Evolutionary conservation across 2,329 filamentous ascomycete genomes (phyloP), one percentile per base, ranked within the genome.

Genomic region (Capronia epimyces): DNA sequence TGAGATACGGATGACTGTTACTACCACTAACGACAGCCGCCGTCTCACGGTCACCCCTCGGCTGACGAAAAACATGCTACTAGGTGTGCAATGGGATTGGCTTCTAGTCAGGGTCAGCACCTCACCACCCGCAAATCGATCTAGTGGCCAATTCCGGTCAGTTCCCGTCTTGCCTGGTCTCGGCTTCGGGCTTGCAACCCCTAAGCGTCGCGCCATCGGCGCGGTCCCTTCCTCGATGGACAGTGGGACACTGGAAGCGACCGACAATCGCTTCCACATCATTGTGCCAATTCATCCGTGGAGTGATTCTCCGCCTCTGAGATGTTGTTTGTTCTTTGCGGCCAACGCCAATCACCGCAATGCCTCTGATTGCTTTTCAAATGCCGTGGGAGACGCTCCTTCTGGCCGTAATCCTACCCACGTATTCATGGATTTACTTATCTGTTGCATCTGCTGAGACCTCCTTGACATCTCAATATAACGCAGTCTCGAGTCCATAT

Each of bases 301-400:
- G 54, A 53, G 54, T 56, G 54, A 56, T 48, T 39, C 49, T 46
- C 32, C 43, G 44, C 29, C 20, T 40, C 25, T 25, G 41, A 29
- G 46, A 34, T 41, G 48, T 46, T 44, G 40, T 42, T 42, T 42
- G 34, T 37, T 37, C 37, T 34, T 32, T 42, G 49, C 16, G 34
- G 27, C 32, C 25, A 16, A 21, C 47, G 53, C 53, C 53, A 53
- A 50, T 53, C 27, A 48, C 13, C 32, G 32, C 15, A 39, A 53
- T 32, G 43, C n/a, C 41, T 25, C 24, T 29, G 47, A 22, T 51
- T 45, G 20, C 39, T 53, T 51, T 44, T 56, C 43, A 45, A 32
- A 51, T 56, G 53, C 37, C 43, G 29, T 49, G 16, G 46, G 34
- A 39, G 21, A 47, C 45, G 36, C 45, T 43, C 40, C 29, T 43